phyloP scores from a whole-genome alignment of 768 basidiomycete species.

The Pisolithus albus region DNA sequence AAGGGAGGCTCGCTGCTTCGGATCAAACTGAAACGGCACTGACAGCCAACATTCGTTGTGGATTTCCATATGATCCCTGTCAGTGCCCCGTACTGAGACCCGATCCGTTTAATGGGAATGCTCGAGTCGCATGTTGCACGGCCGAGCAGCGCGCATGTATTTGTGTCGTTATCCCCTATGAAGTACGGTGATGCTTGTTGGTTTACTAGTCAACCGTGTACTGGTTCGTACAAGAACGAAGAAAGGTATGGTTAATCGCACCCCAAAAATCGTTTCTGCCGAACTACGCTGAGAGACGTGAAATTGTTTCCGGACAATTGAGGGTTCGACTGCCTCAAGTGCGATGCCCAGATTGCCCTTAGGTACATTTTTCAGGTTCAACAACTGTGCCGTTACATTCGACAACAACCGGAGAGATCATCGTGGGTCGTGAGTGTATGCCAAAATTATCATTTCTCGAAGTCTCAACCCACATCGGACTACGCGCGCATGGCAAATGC shows the following conservation, averaged over 20 bases:
- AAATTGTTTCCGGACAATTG: constrained; percentile 50
- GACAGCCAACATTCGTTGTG: constrained; percentile 44
- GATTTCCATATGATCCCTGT: neutral
- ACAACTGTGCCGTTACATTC: constrained; percentile 57
- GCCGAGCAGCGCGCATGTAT: neutral
- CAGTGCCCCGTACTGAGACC: neutral
- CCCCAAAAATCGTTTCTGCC: neutral
- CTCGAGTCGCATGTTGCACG: constrained; percentile 45
- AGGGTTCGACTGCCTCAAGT: constrained; percentile 55
- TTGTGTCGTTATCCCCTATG: neutral
- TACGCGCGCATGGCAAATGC: constrained; percentile 57
- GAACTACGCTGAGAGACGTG: constrained; percentile 36
- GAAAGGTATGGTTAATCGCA: constrained; percentile 29
- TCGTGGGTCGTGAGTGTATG: constrained; percentile 42
- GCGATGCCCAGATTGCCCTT: constrained; percentile 17
- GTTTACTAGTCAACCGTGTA: constrained; percentile 59
- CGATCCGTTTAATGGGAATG: constrained; percentile 35
- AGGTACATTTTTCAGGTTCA: constrained; percentile 35
- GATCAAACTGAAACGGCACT: constrained; percentile 41
- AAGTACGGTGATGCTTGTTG: constrained; percentile 65
- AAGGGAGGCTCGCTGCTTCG: constrained; percentile 10
- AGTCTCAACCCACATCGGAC: constrained; percentile 29
- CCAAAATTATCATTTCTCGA: neutral
- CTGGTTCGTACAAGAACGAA: constrained; percentile 56
- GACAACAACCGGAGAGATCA: constrained; percentile 51